Evolutionary conservation across 208 protist species (phyloP), one percentile per base, ranked within the genome.

Genomic region (Polymyxa betae): DNA sequence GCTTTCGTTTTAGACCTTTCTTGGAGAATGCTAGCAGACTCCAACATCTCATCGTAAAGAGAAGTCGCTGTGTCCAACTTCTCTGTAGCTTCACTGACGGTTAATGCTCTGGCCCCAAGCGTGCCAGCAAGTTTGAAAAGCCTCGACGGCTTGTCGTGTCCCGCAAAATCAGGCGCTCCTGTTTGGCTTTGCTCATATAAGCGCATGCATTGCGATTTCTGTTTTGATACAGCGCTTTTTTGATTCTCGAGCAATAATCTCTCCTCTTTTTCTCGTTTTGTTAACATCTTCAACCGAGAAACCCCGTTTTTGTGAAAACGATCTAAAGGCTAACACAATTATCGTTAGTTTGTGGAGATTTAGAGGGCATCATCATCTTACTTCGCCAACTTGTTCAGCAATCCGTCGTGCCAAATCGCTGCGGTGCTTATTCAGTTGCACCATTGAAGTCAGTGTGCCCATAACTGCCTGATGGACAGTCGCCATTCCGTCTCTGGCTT

Each of bases 21-120:
- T 43, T 82, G 72, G 12, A 45, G 72, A 35, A 5, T 43, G 5
- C 16, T 45, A n/a, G 72, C 40, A n/a, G n/a, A 35, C 5, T 35
- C 40, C n/a, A 82, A n/a, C 72, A 82, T 82, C 72, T 82, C 72
- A 35, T 82, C 72, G n/a, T 82, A 82, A n/a, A 35, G 10, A 35
- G n/a, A 20, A 20, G 72, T 45, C 5, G n/a, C 72, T 82, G 35
- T 20, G 35, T 82, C 72, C n/a, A 82, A 35, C 72, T 82, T 82
- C 5, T 82, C 72, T 20, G 12, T 43, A 38, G 72, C 72, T 82
- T 82, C 72, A 35, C 12, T 43, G 16, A 43, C 72, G 12, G 72
- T 82, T n/a, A 82, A 82, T 43, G 16, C 35, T 20, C 72, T 5
- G 35, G 72, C 72, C 5, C 72, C 72, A 20, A 82, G 72, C 16